Base-by-base conservation (phyloP, 2,329 filamentous ascomycete genomes). In the Arachnomyces sp. region DNA sequence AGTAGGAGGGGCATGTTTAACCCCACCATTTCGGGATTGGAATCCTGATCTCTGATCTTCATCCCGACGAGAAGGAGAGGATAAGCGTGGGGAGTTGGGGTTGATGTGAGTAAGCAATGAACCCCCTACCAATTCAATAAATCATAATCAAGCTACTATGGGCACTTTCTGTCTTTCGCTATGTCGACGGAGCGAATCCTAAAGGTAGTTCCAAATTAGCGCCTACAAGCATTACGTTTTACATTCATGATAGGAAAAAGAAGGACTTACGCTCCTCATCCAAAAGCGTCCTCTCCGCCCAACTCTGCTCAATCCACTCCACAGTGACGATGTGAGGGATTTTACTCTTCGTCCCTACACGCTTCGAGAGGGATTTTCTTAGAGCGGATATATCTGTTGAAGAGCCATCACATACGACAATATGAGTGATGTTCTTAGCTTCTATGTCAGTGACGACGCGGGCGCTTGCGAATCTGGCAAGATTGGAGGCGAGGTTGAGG, bases 251-350 rank as follows among this genome's bases (percentile, higher is more conserved):
- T 13, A 18, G 25, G 1, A 3, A 18, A n/a, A 11, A 34, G 12
- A 15, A 28, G 17, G 28, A 52, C 60, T 47, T 52, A 66, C 67
- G 63, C 53, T 90, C 86, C 65, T 95, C 90, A 49, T 94, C 86
- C 34, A 95, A 59, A 45, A 84, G 55, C 1, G 87, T 94, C 47
- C 71, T 73, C 58, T 90, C 86, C 43, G 69, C 71, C 87, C 89
- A 95, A 53, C 85, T 86, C 38, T 84, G 79, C 37, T 81, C 73
- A 0, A 95, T 64, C 92, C 92, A 98, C 11, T 69, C 68, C 7
- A 72, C 59, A 0, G 67, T 74, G 2, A 95, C 83, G 5, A 90
- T 63, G 47, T 86, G 71, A 1, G 89, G 86, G 28, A 88, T 62
- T 34, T 55, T 65, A 39, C 56, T 65, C 5, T 56, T 60, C 38